Conservation (phyloP, 148 eudicot species). For the Rhododendron williamsianum region DNA sequence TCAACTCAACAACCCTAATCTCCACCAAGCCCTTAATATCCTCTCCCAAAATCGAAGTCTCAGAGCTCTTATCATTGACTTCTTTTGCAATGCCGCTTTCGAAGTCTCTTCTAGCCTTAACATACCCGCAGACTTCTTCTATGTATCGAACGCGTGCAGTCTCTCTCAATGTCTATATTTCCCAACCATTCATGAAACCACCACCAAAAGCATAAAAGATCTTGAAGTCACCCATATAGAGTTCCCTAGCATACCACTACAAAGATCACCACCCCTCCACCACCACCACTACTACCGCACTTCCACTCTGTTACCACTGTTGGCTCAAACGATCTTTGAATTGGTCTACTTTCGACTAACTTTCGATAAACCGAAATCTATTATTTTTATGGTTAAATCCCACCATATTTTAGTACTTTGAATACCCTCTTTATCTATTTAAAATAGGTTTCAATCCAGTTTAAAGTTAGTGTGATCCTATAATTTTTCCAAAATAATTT, state of each 20-base stretch:
- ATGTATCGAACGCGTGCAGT: slow-evolving; percentile 19
- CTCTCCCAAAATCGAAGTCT: slow-evolving; percentile 11
- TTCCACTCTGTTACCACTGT: too few relatives aligned
- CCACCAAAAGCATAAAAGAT: slow-evolving; percentile 10
- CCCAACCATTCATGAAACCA: slow-evolving; percentile 10
- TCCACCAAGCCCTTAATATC: slow-evolving; percentile 15
- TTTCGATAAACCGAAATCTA: too few relatives aligned
- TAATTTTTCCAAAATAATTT: too few relatives aligned
- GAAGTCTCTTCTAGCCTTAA: background rate
- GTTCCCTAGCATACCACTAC: slow-evolving; percentile 13
- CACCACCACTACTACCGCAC: too few relatives aligned
- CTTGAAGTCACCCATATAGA: background rate
- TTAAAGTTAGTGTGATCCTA: too few relatives aligned
- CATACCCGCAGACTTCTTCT: slow-evolving; percentile 23
- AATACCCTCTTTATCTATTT: too few relatives aligned
- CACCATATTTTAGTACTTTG: too few relatives aligned
- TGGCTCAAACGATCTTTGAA: too few relatives aligned
- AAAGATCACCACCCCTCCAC: too few relatives aligned
- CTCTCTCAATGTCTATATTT: slow-evolving; percentile 16
- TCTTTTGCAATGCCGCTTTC: slow-evolving; percentile 23
- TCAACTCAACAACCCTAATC: slow-evolving; percentile 14
- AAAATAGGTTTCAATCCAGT: too few relatives aligned
- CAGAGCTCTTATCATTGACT: slow-evolving; percentile 17
- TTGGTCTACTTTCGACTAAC: too few relatives aligned
- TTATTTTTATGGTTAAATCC: too few relatives aligned